A percentile compares a stretch with the other conserved stretches of the same genome.
These are phyloP conservation scores for Saturnispora zaruensis DNA, from an alignment of 805 yeast genomes.

Conservation along the genomic window DNA sequence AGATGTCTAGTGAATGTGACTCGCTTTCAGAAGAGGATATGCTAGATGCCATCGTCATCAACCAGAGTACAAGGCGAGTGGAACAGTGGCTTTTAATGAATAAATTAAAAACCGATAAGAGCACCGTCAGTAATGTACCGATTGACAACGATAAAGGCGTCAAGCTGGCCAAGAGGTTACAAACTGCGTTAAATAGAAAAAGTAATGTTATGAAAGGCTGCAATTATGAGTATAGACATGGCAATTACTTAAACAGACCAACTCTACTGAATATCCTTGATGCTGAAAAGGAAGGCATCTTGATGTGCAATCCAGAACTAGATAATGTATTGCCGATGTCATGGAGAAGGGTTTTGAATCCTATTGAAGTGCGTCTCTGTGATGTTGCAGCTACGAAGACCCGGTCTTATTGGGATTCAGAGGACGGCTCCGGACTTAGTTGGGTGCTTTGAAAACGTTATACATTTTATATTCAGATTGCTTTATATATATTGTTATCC, in stretches of 20 bases:
- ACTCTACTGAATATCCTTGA: constrained; percentile 6
- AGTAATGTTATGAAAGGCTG: neutral
- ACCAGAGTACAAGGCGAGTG: constrained; percentile 1
- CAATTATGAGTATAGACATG: constrained; percentile 16
- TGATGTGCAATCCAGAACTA: constrained; percentile 25
- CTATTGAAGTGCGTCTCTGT: neutral
- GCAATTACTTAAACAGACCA: constrained; percentile 11
- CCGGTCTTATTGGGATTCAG: constrained; percentile 11
- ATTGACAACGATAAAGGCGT: neutral
- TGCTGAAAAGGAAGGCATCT: constrained; percentile 14
- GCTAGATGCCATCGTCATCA: neutral
- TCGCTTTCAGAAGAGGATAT: constrained; percentile 1
- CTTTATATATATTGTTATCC: neutral
- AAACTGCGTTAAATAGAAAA: neutral
- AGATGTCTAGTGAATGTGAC: neutral
- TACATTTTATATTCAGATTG: neutral
- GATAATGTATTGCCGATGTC: constrained; percentile 25
- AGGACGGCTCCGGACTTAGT: constrained; percentile 10
- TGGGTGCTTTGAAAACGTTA: neutral
- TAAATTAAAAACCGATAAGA: neutral
- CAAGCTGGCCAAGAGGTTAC: neutral
- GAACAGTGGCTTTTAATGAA: constrained; percentile 4
- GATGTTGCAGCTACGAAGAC: constrained; percentile 2
- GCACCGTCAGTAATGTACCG: neutral
- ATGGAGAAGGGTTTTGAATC: constrained; percentile 21